These are phyloP conservation scores for Stemphylium vesicarium DNA, from an alignment of 2,329 filamentous ascomycete genomes.

Conservation along the genomic window DNA sequence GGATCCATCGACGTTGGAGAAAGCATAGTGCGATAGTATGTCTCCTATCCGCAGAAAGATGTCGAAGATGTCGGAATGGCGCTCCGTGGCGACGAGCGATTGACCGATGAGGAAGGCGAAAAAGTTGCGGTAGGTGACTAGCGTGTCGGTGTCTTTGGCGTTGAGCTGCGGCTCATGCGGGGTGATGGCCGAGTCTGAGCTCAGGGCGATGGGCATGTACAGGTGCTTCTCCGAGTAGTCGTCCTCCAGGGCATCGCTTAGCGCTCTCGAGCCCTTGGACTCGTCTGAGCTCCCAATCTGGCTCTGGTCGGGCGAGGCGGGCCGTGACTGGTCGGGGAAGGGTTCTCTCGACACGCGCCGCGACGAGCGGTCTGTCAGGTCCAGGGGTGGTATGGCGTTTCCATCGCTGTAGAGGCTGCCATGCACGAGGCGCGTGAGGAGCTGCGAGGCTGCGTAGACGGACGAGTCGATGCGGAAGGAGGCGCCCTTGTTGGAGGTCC, in stretches of 20 bases:
- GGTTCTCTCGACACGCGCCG: slow-evolving; percentile 30
- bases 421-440: slow-evolving; percentile 62
- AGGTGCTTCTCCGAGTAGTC: slow-evolving; percentile 59
- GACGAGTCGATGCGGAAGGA: slow-evolving; percentile 68
- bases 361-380: slow-evolving; percentile 28
- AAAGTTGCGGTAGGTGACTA: slow-evolving; percentile 67
- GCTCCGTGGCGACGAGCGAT: slow-evolving; percentile 64
- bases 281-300: slow-evolving; percentile 50
- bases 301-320: slow-evolving; percentile 42
- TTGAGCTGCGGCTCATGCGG: slow-evolving; percentile 41
- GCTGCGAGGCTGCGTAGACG: slow-evolving; percentile 63
- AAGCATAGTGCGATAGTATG: slow-evolving; percentile 63
- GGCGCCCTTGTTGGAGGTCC: slow-evolving; percentile 61
- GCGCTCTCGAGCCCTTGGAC: slow-evolving; percentile 56
- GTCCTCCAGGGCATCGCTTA: slow-evolving; percentile 58
- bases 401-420: slow-evolving; percentile 57
- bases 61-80: slow-evolving; percentile 61
- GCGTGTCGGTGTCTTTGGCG: slow-evolving; percentile 61
- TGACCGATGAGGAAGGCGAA: slow-evolving; percentile 69
- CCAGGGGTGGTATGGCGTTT: slow-evolving; percentile 19
- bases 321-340: slow-evolving; percentile 38
- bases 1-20: slow-evolving; percentile 67
- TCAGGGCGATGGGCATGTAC: slow-evolving; percentile 64
- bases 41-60: slow-evolving; percentile 68
- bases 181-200: slow-evolving; percentile 54